Base-by-base conservation (phyloP, 495 filamentous ascomycete genomes). In the Staphylotrichum tortipilum region DNA sequence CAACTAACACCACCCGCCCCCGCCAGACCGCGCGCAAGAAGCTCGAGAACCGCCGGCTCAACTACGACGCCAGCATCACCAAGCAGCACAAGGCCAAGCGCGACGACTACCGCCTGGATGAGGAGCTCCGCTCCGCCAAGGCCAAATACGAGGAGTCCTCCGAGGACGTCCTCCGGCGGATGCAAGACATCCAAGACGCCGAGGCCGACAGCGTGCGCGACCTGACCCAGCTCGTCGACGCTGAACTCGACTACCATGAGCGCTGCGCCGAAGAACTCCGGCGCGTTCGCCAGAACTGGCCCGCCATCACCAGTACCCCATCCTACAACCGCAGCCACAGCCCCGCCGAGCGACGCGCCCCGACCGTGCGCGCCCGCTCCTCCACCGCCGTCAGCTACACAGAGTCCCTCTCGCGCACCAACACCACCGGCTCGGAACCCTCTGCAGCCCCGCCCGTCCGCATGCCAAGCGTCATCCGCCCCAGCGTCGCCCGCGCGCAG, bases 141-240 rank as follows among this genome's bases (percentile, higher is more conserved):
- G 85, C 87, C 50, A 98, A 96, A 65, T 98, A 95, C 59, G 92
- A 95, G 59, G 94, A 97, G 65, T 85, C 88, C 6, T 94, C 80
- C 53, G 92, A 97, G 54, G 92, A 98, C 57, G 91, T 98, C 50
- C 75, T 81, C 54, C 81, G 91, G 53, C 79, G 92, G 47, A 98
- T 98, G 94, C 79, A 92, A 66, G 92, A 98, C 55, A 95, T 98
- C 66, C 87, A 92, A 66, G 88, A 95, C 45, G 80, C 88, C 7
- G 92, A 98, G 63, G 75, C 69, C 15, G 92, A 97, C 43, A 89
- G 83, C 54, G 78, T 95, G 26, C 76, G 76, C 48, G 91, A 96
- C 59, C 67, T 98, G 47, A 79, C 79, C 2, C 69, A 78, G 7
- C 94, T 98, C 63, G 64, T 97, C 47, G 91, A 98, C 50, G 85